phyloP scores from a whole-genome alignment of 257 asterid species.

The Ajuga chamaepitys region DNA sequence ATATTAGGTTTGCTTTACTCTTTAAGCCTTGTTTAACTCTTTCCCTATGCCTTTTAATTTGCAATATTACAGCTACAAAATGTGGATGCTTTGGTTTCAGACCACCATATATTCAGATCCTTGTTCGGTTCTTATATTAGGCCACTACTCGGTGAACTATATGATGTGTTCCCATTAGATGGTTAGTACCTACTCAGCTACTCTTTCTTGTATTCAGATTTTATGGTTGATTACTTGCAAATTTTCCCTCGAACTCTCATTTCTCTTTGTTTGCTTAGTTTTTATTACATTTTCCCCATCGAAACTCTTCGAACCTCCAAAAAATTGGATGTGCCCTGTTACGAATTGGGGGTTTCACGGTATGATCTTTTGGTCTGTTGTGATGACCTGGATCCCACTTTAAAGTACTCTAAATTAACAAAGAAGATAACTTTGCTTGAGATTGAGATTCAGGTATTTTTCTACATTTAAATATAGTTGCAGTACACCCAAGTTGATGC shows the following conservation, averaged over 20 bases:
- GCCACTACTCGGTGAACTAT: constrained; percentile 64
- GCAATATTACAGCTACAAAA: constrained; percentile 29
- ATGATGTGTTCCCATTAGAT: constrained; percentile 29
- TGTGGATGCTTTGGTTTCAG: constrained; percentile 37
- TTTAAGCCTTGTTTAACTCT: background rate
- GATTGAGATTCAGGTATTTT: constrained; percentile 64
- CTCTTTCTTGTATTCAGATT: background rate
- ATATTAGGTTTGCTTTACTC: background rate
- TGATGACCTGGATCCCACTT: constrained; percentile 73
- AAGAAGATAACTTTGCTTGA: constrained; percentile 67
- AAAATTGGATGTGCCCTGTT: constrained; percentile 53
- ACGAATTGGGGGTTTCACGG: constrained; percentile 64
- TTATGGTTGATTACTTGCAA: background rate
- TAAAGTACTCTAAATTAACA: constrained; percentile 46
- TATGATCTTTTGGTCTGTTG: constrained; percentile 64
- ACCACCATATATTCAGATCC: constrained; percentile 45
- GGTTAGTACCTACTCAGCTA: constrained; percentile 33
- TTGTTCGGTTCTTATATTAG: constrained; percentile 43
- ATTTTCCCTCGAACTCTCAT: background rate
- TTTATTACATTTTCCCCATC: background rate
- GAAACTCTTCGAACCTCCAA: constrained; percentile 28
- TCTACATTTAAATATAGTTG: background rate
- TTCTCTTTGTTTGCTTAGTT: background rate
- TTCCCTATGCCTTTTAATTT: constrained; percentile 7
- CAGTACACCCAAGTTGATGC: background rate